Evolutionary conservation across 179 eudicot species (phyloP).

Genomic region (Actinidia polygama): DNA sequence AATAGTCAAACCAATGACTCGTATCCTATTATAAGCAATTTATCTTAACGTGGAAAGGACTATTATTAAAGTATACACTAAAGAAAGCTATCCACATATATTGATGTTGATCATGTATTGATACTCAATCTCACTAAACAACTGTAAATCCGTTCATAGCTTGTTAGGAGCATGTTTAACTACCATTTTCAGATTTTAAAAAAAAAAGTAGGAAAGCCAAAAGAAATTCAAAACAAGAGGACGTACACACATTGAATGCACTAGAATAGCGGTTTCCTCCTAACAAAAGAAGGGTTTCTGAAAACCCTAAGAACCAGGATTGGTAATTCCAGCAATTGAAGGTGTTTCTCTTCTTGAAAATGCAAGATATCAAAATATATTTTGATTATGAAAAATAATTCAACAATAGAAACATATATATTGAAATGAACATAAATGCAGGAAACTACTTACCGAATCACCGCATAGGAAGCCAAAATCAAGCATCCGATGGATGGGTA

Average conservation of each 20-base stretch:
- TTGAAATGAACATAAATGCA: background rate
- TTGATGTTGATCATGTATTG: constrained; percentile 1
- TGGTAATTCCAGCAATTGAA: constrained; percentile 98
- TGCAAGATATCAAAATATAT: background rate
- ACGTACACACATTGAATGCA: constrained; percentile 77
- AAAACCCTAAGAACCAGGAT: constrained; percentile 97
- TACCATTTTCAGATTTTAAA: background rate
- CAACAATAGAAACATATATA: background rate
- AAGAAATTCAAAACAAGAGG: too few species aligned
- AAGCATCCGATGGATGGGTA: constrained; percentile 99
- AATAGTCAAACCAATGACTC: too few species aligned
- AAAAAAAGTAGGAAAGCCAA: too few species aligned
- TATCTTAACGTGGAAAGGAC: too few species aligned
- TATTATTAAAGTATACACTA: too few species aligned
- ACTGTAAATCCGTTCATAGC: background rate
- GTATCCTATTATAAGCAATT: too few species aligned
- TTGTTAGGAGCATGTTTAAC: background rate
- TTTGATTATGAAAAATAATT: background rate
- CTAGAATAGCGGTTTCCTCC: constrained; percentile 99
- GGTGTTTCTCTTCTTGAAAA: constrained; percentile 93
- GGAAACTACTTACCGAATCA: constrained; percentile 38
- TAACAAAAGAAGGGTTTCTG: constrained; percentile 97
- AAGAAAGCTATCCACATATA: too few species aligned
- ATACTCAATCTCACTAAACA: background rate
- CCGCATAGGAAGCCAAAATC: constrained; percentile 99